These are phyloP conservation scores for Boletus reticuloceps DNA, from an alignment of 768 basidiomycete genomes.

Conservation along the genomic window DNA sequence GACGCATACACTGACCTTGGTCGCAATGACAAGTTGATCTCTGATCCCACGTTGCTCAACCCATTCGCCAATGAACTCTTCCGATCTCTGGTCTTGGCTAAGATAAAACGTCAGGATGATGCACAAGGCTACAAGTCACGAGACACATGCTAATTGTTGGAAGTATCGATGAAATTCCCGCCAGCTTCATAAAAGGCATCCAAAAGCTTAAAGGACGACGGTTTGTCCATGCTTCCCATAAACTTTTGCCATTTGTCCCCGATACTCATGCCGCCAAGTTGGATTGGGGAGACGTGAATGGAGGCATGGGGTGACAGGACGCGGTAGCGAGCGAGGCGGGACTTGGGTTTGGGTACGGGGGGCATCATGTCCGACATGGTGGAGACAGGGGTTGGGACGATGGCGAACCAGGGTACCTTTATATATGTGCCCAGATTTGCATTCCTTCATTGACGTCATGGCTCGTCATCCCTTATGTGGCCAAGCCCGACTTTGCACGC, in stretches of 20 bases:
- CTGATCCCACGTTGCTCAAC: conserved; percentile 40
- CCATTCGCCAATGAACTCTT: conserved; percentile 53
- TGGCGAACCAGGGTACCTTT: too few species aligned
- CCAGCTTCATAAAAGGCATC: conserved; percentile 44
- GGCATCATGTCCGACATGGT: conserved; percentile 2
- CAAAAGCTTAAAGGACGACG: conserved; percentile 43
- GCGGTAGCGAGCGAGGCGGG: conserved; percentile 36
- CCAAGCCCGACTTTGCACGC: too few species aligned
- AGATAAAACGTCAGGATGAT: neutral
- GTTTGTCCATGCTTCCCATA: conserved; percentile 41
- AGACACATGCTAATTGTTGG: conserved; percentile 41
- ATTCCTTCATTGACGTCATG: neutral
- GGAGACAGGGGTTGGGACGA: neutral
- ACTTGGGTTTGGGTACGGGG: conserved; percentile 29
- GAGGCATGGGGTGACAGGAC: conserved; percentile 40
- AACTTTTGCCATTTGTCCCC: conserved; percentile 37
- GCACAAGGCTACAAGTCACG: neutral
- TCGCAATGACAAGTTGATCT: conserved; percentile 48
- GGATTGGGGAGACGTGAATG: conserved; percentile 46
- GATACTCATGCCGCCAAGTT: conserved; percentile 48
- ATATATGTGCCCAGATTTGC: too few species aligned
- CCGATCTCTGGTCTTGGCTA: conserved; percentile 54
- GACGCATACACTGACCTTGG: conserved; percentile 32
- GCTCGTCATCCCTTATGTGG: too few species aligned
- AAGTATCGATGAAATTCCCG: conserved; percentile 51